Conservation (phyloP, 164 flowering plant genomes). For the Magnolia officinalis region DNA sequence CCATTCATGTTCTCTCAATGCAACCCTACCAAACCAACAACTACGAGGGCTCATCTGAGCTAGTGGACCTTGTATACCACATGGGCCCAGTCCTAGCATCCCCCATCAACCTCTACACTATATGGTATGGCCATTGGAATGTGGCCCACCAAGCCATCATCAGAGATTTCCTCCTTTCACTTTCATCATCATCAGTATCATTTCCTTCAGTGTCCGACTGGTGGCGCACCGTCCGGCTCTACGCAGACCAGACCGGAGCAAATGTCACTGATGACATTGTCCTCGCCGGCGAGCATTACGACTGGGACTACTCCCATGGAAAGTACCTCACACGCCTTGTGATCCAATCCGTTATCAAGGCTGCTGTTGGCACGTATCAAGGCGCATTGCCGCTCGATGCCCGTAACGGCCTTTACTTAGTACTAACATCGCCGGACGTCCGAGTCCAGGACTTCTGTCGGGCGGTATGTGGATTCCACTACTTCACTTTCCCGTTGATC, state of each 20-base stretch:
- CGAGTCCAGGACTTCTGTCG: slow-evolving; percentile 57
- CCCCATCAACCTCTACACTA: slow-evolving; percentile 44
- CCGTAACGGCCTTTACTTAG: slow-evolving; percentile 48
- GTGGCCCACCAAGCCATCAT: slow-evolving; percentile 46
- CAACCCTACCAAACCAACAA: slow-evolving; percentile 30
- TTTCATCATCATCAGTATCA: slow-evolving; percentile 19
- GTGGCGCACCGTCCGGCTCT: slow-evolving; percentile 63
- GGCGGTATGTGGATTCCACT: slow-evolving; percentile 69
- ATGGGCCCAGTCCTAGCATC: slow-evolving; percentile 73
- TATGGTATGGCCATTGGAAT: slow-evolving; percentile 76
- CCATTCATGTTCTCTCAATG: slow-evolving; percentile 22
- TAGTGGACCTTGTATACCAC: slow-evolving; percentile 60
- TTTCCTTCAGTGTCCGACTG: slow-evolving; percentile 59
- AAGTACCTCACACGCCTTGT: slow-evolving; percentile 40
- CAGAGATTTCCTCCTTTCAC: slow-evolving; percentile 52
- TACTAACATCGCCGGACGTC: slow-evolving; percentile 57
- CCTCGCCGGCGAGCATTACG: slow-evolving; percentile 43
- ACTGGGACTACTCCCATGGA: slow-evolving; percentile 51
- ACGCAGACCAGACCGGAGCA: slow-evolving; percentile 66
- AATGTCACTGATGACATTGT: slow-evolving; percentile 40
- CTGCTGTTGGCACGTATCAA: slow-evolving; percentile 24
- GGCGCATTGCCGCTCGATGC: slow-evolving; percentile 38
- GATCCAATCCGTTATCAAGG: slow-evolving; percentile 46
- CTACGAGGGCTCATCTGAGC: slow-evolving; percentile 62
- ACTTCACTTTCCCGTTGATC: slow-evolving; percentile 54